phyloP scores from a whole-genome alignment of 495 filamentous ascomycete genomes.

The Xanthoparmelia taractica region DNA sequence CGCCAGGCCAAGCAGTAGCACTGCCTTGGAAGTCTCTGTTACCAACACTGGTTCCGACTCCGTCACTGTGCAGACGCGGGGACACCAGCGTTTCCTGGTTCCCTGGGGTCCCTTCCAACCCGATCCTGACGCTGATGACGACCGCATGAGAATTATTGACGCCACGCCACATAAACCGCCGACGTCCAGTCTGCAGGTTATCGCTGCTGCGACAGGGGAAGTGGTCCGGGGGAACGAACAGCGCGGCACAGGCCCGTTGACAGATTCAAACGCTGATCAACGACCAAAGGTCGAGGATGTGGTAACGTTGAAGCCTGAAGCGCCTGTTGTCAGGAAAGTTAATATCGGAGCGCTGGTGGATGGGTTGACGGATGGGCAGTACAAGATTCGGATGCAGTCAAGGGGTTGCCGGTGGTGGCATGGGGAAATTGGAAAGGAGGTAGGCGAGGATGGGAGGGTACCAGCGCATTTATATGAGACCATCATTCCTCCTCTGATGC shows the following conservation, averaged over 20 bases:
- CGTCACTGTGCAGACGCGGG: conserved; percentile 25
- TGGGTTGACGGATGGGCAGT: not conserved
- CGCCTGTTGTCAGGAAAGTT: not conserved
- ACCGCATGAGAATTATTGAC: not conserved
- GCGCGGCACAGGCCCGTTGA: not conserved
- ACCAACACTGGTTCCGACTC: conserved; percentile 16
- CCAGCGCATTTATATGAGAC: not conserved
- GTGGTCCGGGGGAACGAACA: not conserved
- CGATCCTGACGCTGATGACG: not conserved
- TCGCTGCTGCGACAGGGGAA: not conserved
- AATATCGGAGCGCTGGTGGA: not conserved
- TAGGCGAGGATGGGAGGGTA: conserved; percentile 4
- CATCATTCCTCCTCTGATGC: conserved; percentile 8
- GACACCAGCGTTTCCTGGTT: conserved; percentile 22
- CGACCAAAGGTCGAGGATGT: not conserved
- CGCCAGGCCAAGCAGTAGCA: not conserved
- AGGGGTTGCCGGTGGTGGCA: conserved; percentile 3
- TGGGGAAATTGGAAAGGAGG: conserved; percentile 7
- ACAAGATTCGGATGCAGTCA: not conserved
- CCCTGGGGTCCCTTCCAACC: conserved; percentile 23
- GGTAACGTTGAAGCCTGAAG: not conserved
- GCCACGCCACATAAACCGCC: not conserved
- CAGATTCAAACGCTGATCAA: conserved; percentile 5
- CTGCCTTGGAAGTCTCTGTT: conserved; percentile 4
- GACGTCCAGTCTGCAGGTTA: not conserved